Base-by-base conservation (phyloP, 805 yeast genomes). In the Saturnispora dispora region DNA sequence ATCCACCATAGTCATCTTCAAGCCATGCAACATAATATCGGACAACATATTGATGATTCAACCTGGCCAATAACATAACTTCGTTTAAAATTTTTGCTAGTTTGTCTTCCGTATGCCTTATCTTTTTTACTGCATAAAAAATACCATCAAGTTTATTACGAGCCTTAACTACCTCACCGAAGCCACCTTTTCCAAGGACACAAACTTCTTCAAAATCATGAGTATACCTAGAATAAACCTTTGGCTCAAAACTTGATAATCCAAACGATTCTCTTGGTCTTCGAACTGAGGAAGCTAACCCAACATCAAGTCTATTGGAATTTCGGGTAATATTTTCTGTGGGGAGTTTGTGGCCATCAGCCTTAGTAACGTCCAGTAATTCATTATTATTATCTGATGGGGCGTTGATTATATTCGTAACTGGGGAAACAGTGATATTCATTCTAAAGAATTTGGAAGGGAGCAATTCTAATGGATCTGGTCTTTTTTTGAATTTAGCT, bases 101-200 rank as follows among this genome's bases (percentile, higher is more conserved):
- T 57, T 86, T 84, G 59, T 85, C 83, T 46, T 86, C 85, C 2
- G 83, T 78, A 59, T 93, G 96, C 52, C 84, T 80, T 47, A 93
- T 85, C 59, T 90, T 91, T 65, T 93, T 93, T 53, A 93, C 81
- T 0, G 99, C 99, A 65, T 93, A 93, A 58, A 86, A 87, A 15
- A 96, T 76, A 20, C 99, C 98, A 63, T 93, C 99, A 56, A 93
- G 76, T 53, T 90, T 78, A 64, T 90, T 91, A 54, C 99, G 74
- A 0, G 93, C 98, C 61, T 91, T 90, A n/a, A 93, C 96, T 8
- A 93, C 99, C 65, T 93, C 97, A 5, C 99, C 99, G 68, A 85
- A 93, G 0, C 95, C 99, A 39, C 99, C 99, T 58, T 82, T 81
- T 2, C 99, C 99, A 8, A 93, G 69, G 20, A 83, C 79, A 0